These are phyloP conservation scores for Melanomma pulvis-pyrius DNA, from an alignment of 495 filamentous ascomycete genomes.

Conservation along the genomic window DNA sequence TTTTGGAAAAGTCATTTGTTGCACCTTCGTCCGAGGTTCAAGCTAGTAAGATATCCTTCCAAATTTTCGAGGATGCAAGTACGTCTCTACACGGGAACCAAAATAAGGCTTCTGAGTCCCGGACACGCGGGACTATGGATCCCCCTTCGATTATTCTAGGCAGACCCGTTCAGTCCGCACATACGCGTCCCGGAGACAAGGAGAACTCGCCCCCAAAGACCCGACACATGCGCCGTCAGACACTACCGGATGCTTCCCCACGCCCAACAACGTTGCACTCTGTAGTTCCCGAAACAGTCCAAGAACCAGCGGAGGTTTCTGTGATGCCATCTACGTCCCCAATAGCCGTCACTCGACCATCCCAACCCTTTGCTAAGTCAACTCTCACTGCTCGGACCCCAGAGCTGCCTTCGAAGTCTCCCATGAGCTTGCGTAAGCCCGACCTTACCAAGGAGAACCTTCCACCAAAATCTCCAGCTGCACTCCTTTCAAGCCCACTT, in stretches of 20 bases:
- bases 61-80: constrained; percentile 32
- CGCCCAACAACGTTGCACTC: constrained; percentile 4
- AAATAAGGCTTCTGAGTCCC: not conserved
- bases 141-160: constrained; percentile 3
- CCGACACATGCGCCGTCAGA: constrained; percentile 10
- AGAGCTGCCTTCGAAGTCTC: constrained; percentile 3
- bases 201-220: constrained; percentile 35
- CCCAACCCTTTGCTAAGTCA: constrained; percentile 5
- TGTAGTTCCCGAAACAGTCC: not conserved
- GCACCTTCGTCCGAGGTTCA: constrained; percentile 5
- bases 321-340: not conserved
- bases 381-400: not conserved
- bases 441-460: constrained; percentile 16
- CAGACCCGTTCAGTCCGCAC: constrained; percentile 6
- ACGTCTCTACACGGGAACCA: not conserved
- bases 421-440: constrained; percentile 1
- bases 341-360: not conserved
- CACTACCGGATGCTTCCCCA: constrained; percentile 13
- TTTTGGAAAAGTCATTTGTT: constrained; percentile 25
- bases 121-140: not conserved
- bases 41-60: constrained; percentile 17
- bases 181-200: constrained; percentile 5
- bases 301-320: not conserved
- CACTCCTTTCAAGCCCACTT: constrained; percentile 18
- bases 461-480: constrained; percentile 15